These are phyloP conservation scores for Cryptosporidium meleagridis DNA, from an alignment of 169 alveolate genomes.

Conservation along the genomic window DNA sequence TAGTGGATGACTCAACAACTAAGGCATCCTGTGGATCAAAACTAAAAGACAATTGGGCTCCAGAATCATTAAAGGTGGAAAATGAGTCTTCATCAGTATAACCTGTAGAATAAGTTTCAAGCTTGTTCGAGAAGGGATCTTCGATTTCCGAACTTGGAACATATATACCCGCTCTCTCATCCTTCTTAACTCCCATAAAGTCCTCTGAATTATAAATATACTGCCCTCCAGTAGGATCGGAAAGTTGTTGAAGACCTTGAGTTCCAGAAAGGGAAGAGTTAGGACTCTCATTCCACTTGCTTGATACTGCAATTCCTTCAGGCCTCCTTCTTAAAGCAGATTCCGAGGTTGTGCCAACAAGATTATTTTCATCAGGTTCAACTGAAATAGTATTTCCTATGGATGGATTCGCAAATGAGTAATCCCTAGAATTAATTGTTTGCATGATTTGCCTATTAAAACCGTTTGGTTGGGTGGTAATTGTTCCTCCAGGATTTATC, in stretches of 20 bases:
- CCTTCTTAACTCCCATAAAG: not conserved
- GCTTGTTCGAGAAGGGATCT: not conserved
- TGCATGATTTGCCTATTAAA: constrained; percentile 1
- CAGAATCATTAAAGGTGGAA: constrained; percentile 45
- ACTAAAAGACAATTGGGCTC: constrained; percentile 25
- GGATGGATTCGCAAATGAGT: not conserved
- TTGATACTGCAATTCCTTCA: not conserved
- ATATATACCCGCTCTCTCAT: not conserved
- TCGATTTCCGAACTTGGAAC: constrained; percentile 1
- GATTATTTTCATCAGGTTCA: not conserved
- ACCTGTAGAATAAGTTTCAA: constrained; percentile 52
- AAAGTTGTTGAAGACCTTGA: not conserved
- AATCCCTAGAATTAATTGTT: constrained; percentile 1
- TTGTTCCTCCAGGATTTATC: not conserved
- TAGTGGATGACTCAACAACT: constrained; percentile 66
- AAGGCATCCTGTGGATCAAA: constrained; percentile 74
- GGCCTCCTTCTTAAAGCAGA: not conserved
- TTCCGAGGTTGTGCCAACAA: not conserved
- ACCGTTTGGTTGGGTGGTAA: not conserved
- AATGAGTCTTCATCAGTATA: constrained; percentile 55
- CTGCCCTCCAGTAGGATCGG: not conserved
- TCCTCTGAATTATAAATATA: not conserved
- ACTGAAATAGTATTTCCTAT: not conserved
- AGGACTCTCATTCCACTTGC: constrained; percentile 1
- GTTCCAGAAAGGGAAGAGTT: not conserved